A percentile compares a stretch with the other conserved stretches of the same genome.
Evolutionary conservation across 1,284 basidiomycete species (phyloP).

Genomic region (Pascua guehoae): DNA sequence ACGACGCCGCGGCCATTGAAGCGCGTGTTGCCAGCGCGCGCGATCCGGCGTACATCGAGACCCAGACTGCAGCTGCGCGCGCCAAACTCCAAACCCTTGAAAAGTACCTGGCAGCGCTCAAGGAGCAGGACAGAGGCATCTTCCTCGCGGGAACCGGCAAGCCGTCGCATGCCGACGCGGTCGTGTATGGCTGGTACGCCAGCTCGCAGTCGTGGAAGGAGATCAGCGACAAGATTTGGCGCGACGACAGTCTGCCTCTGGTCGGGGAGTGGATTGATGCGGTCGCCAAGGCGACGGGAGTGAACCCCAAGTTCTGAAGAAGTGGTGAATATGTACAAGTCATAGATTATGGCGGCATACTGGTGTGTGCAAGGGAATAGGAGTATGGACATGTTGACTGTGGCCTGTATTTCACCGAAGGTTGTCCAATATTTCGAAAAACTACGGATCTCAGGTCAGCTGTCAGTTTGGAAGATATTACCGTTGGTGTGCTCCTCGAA

Average conservation of each 20-base stretch:
- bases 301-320: background rate
- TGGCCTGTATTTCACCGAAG: too few species aligned
- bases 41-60: slow-evolving; percentile 3
- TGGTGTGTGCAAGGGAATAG: too few species aligned
- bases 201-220: background rate
- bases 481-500: too few species aligned
- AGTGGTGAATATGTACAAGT: too few species aligned
- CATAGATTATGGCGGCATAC: too few species aligned
- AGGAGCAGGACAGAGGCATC: background rate
- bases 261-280: background rate
- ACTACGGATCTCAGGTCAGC: too few species aligned
- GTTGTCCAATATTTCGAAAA: too few species aligned
- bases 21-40: background rate
- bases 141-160: slow-evolving; percentile 5
- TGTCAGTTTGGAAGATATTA: too few species aligned
- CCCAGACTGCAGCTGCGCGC: background rate
- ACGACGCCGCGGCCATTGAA: slow-evolving; percentile 9
- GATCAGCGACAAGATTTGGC: background rate
- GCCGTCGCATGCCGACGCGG: slow-evolving; percentile 5
- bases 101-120: background rate
- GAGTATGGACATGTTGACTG: too few species aligned
- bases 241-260: slow-evolving; percentile 1
- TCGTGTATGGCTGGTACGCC: slow-evolving; percentile 7
- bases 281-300: background rate
- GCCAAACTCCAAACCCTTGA: background rate